These are phyloP conservation scores for Physocladia obscura DNA, from an alignment of 192 early-diverging fungal species.

Conservation along the genomic window DNA sequence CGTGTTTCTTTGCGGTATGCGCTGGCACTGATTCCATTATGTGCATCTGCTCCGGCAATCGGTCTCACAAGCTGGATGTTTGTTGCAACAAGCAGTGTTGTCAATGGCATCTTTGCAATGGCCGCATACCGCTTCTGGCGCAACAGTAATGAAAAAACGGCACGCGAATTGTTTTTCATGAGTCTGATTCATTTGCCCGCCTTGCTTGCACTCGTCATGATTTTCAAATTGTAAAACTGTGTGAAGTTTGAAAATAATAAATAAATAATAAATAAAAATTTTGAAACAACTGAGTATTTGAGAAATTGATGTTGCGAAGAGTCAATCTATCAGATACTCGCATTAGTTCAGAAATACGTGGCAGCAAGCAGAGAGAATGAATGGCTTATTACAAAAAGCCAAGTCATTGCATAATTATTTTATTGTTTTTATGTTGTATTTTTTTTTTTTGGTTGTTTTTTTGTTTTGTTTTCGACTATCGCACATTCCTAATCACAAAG, in stretches of 20 bases:
- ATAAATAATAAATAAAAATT: not conserved
- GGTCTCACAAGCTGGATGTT: constrained; percentile 80
- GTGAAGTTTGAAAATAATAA: no score
- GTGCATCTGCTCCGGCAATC: constrained; percentile 56
- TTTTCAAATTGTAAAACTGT: constrained; percentile 65
- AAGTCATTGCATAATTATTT: not conserved
- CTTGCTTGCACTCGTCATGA: constrained; percentile 81
- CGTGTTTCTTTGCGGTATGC: constrained; percentile 82
- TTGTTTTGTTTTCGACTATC: not conserved
- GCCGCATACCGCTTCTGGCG: constrained; percentile 80
- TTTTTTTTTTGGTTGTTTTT: not conserved
- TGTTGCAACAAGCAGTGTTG: constrained; percentile 67
- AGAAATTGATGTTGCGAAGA: no score
- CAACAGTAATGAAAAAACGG: constrained; percentile 73
- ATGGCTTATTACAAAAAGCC: not conserved
- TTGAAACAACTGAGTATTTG: no score
- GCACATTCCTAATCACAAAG: not conserved
- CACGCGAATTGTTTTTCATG: constrained; percentile 87
- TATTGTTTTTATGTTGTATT: not conserved
- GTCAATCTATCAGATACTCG: constrained; percentile 10
- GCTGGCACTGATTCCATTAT: constrained; percentile 71
- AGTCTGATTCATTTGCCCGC: constrained; percentile 88
- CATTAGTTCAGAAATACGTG: constrained; percentile 7
- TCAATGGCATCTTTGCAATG: constrained; percentile 74
- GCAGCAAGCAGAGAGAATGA: not conserved